Evolutionary conservation across 495 filamentous ascomycete genomes (phyloP), one percentile per base, ranked within the genome.

Genomic region (Podospora didyma): DNA sequence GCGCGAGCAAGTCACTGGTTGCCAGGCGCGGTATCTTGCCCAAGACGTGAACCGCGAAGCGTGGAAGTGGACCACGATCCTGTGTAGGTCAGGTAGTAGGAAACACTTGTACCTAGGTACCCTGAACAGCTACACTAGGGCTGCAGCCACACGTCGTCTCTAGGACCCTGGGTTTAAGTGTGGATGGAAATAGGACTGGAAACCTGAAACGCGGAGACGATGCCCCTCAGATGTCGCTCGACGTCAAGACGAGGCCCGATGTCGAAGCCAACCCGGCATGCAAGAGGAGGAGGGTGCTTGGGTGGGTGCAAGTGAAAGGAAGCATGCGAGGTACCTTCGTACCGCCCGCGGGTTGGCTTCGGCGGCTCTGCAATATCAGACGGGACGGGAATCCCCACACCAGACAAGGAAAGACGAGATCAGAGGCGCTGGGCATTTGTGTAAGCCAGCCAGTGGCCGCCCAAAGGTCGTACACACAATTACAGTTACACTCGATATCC

Each of bases 161-260:
- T 55, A 37, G 9, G 34, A 37, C 16, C 9, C 16, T 10, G 9
- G 39, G 44, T 58, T 62, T 57, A 49, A 59, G 21, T 48, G 44
- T 60, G 55, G 61, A 61, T 64, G 51, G 60, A 65, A 71, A 69
- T 63, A 17, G n/a, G 4, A 42, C 5, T 42, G n/a, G 39, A 65
- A 69, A 72, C 54, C 61, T 77, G 74, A 75, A 75, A 77, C 74
- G 69, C 65, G 70, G 69, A 73, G 69, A 65, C 49, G 42, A 64
- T 51, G 62, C 49, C 46, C 46, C 10, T 58, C 50, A 31, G 26
- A 52, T 56, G 51, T 56, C 57, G 48, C 60, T 65, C 54, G 42
- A 47, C 50, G 44, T 56, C 50, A 34, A 45, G 52, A 49, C 53
- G 51, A 48, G 51, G 23, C 22, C 20, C 37, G 51, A 46, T 16